phyloP scores from a whole-genome alignment of 1,139 yeast genomes.

The Candida sp. region DNA sequence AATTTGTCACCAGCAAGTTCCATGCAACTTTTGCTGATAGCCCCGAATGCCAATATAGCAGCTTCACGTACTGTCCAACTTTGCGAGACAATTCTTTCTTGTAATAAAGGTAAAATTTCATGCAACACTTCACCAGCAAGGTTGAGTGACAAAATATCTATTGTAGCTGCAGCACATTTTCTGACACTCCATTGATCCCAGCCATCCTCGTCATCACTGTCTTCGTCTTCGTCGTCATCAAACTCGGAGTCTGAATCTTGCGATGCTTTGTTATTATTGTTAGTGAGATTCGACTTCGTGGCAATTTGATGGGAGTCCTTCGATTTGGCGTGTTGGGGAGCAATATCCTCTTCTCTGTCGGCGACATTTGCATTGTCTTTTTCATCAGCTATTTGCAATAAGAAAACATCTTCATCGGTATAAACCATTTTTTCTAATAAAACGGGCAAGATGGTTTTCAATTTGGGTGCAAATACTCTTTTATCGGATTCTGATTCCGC shows the following conservation, averaged over 20 bases:
- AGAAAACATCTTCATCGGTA: conserved; percentile 73
- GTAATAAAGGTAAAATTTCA: conserved; percentile 70
- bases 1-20: conserved; percentile 68
- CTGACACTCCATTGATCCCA: conserved; percentile 85
- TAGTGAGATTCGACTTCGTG: conserved; percentile 6
- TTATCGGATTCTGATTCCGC: conserved; percentile 45
- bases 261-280: conserved; percentile 3
- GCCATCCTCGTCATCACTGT: conserved; percentile 59
- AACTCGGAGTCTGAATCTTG: conserved; percentile 38
- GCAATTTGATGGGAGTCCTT: conserved; percentile 59
- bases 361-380: conserved; percentile 65
- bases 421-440: conserved; percentile 83
- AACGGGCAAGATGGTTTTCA: conserved; percentile 67
- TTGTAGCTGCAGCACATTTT: conserved; percentile 91
- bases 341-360: conserved; percentile 85
- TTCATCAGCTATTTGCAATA: conserved; percentile 68
- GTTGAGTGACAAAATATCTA: conserved; percentile 73
- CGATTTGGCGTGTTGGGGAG: conserved; percentile 69
- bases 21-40: conserved; percentile 86
- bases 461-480: conserved; percentile 50
- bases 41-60: conserved; percentile 91
- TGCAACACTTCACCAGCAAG: conserved; percentile 68
- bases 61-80: conserved; percentile 94
- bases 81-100: conserved; percentile 61
- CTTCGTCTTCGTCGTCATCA: conserved; percentile 54